Conservation (phyloP, 2,329 filamentous ascomycete species). For the Talaromyces atroroseus region DNA sequence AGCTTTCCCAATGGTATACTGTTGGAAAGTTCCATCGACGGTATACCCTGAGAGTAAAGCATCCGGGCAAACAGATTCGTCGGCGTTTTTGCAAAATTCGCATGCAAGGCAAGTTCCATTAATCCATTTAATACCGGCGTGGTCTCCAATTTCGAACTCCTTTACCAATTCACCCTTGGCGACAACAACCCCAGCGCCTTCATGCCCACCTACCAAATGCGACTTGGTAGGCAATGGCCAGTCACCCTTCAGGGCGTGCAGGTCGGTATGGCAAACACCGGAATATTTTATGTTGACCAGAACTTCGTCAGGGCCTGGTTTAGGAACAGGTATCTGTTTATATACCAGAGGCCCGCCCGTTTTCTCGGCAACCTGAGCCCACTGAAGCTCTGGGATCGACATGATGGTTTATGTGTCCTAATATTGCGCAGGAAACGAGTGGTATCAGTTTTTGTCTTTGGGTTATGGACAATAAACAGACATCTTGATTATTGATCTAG, state of each 20-base stretch:
- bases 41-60: conserved; percentile 81
- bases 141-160: conserved; percentile 74
- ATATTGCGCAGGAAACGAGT: neutral
- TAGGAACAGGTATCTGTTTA: conserved; percentile 65
- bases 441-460: no score
- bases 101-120: conserved; percentile 81
- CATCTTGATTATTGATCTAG: neutral
- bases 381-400: conserved; percentile 73
- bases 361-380: conserved; percentile 84
- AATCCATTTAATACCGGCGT: conserved; percentile 87
- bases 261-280: conserved; percentile 86
- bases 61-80: conserved; percentile 77
- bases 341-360: conserved; percentile 56
- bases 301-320: conserved; percentile 82
- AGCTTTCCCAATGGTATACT: conserved; percentile 84
- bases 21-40: conserved; percentile 87
- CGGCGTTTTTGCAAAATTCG: conserved; percentile 71
- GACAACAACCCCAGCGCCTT: conserved; percentile 77
- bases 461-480: no score
- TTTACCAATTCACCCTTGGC: conserved; percentile 69
- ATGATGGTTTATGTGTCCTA: conserved; percentile 13
- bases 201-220: conserved; percentile 76
- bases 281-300: conserved; percentile 87
- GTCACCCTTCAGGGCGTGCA: conserved; percentile 77
- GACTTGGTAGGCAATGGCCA: conserved; percentile 82